Evolutionary conservation across 768 basidiomycete genomes (phyloP), one percentile per base, ranked within the genome.

Genomic region (Trametes villosa): DNA sequence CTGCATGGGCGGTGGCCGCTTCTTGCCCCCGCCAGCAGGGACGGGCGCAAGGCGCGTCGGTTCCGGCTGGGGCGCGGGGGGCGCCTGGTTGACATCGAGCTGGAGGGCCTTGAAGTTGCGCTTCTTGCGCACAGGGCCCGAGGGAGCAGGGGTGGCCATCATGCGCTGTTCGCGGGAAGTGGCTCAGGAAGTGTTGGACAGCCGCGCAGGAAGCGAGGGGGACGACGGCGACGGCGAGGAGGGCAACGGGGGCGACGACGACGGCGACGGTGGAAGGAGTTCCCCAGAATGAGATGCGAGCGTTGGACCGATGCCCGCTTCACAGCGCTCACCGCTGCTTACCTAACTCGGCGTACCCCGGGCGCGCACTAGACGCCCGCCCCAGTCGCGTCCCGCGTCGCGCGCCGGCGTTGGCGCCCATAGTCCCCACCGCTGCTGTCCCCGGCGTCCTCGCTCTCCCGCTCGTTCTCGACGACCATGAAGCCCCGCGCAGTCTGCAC

Each of bases 101-200:
- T 88, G 86, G 9, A 95, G 83, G 38, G 83, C 86, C 76, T 93
- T 94, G 83, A 93, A 94, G 73, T 95, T 95, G 63, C 93, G 87
- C 74, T 95, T 95, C 82, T 93, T 92, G 75, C 92, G 89, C 63
- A 92, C 84, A 54, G 88, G 68, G n/a, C 63, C 67, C 1, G 64
- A 57, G 24, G 65, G 63, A 18, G 64, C 50, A 36, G 63, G 60
- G 29, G 67, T 60, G 9, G 53, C 59, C 59, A 60, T 60, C 20
- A 22, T 49, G 47, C 11, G 26, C 27, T 27, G 40, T 15, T 48
- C 47, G 47, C 38, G 22, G 17, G 26, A 27, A 18, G 40, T 20
- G 18, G 24, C 20, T 8, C 7, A 30, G 48, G 15, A 42, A 9
- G 46, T 2, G n/a, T n/a, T 24, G 22, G 27, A 20, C 17, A 27